Base-by-base conservation (phyloP, 2,329 filamentous ascomycete species). In the Microsporum canis region DNA sequence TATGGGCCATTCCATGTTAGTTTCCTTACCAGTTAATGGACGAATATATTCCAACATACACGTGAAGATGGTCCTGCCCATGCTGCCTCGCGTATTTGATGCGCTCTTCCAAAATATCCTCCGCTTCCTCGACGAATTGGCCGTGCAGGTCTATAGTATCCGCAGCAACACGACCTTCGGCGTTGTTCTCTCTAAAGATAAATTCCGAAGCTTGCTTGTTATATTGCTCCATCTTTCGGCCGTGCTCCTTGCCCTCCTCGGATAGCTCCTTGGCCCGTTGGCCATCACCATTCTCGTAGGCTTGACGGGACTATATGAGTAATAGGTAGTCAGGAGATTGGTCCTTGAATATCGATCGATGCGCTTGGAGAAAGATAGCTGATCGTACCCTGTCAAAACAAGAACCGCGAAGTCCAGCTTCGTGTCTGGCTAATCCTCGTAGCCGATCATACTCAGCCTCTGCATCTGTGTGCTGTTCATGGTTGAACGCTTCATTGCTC, bases 101-200 rank as follows among this genome's bases (percentile, higher is more conserved):
- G 66, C 94, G 82, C 74, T 89, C 81, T 76, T 92, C 89, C 27
- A 97, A 79, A 61, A 96, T 94, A 65, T 89, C 84, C 78, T 96
- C 91, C 3, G 94, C 94, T 78, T 97, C 94, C 72, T 96, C 89
- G 62, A 96, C 91, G 69, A 88, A 96, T 71, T 95, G 88, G 2
- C 94, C 94, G 73, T 99, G 94, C 56, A 99, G 80, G 76, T 99
- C 94, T 68, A 99, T 91, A 6, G 88, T 90, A 75, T 97, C 92
- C 45, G 79, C 79, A 14, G 84, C 81, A 7, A 95, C 87, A 63
- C 87, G 84, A 17, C 84, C 88, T 2, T 79, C 74, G 23, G 88
- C 86, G 72, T 97, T 97, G 79, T 96, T 96, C 77, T 92, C 90
- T 45, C 91, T 87, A 79, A 99, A 96, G 72, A 97, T 97, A 75